Base-by-base conservation (phyloP, 1,284 basidiomycete genomes). In the Pseudozyma pruni region DNA sequence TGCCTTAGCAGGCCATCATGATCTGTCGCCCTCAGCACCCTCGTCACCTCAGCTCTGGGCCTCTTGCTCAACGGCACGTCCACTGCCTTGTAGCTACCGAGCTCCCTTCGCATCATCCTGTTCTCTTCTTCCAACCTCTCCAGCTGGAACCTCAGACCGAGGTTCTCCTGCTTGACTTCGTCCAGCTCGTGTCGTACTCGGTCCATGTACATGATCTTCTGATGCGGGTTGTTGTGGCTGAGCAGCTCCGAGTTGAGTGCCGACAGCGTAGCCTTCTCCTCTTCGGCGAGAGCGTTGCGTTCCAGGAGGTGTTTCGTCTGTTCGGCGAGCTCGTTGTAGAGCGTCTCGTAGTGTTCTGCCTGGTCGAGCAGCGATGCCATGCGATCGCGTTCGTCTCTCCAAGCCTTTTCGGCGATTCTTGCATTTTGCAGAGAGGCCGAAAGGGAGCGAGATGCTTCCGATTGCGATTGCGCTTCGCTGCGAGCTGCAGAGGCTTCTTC, bases 161-260 rank as follows among this genome's bases (percentile, higher is more conserved):
- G 13, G 14, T 59, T 63, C 22, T 72, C 69, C 34, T 53, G 54
- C 45, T 63, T 59, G 39, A 51, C 49, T 8, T 61, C 55, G 20
- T 63, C 59, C 31, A 72, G 27, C 41, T 72, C 63, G 33, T 57
- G 49, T 4, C 69, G 54, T 3, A 72, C 40, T 2, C 63, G 44
- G 20, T 67, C 69, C 58, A 72, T 67, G 41, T 72, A 72, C 51
- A 68, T 53, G 39, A 68, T 72, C 63, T 67, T 72, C 38, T 72
- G 69, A 19, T 54, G 58, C 2, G 69, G 69, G 20, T 72, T 72
- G 40, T 44, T 68, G 42, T 72, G 69, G 20, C 63, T 55, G 16
- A 72, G 43, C 40, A 72, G 41, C 37, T 67, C 58, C n/a, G 63
- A 35, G 38, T 62, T 72, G 42, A 68, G 51, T 19, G 55, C 52